Evolutionary conservation across 2,329 filamentous ascomycete species (phyloP).

Genomic region (Pseudofabraea citricarpa): DNA sequence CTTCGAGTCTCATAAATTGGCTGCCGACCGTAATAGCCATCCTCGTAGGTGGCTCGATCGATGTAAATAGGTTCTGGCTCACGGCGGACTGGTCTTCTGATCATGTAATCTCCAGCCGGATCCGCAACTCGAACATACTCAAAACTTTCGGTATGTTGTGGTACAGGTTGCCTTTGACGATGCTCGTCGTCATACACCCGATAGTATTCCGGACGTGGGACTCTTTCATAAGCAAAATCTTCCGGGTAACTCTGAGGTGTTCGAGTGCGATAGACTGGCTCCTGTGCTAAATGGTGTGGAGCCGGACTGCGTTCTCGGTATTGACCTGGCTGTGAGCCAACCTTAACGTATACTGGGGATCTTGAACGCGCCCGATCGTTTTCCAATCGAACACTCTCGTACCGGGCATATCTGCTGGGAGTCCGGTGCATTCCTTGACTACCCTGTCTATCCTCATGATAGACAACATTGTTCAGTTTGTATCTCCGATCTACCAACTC

Average conservation of each 20-base stretch:
- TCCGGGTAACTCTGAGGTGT: slow-evolving; percentile 18
- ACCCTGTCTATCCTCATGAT: slow-evolving; percentile 27
- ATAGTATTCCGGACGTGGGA: slow-evolving; percentile 29
- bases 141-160: slow-evolving; percentile 28
- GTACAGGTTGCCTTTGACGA: slow-evolving; percentile 22
- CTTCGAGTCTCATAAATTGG: slow-evolving; percentile 22
- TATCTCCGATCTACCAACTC: slow-evolving; percentile 28
- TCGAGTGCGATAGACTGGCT: slow-evolving; percentile 26
- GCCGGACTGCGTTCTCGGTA: slow-evolving; percentile 29
- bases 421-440: slow-evolving; percentile 22
- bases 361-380: slow-evolving; percentile 28
- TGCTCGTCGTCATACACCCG: slow-evolving; percentile 28
- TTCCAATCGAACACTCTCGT: slow-evolving; percentile 28
- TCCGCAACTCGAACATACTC: slow-evolving; percentile 43
- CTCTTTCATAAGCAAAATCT: slow-evolving; percentile 25
- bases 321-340: slow-evolving; percentile 19
- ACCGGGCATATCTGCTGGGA: slow-evolving; percentile 27
- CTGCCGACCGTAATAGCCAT: slow-evolving; percentile 19
- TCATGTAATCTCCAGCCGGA: slow-evolving; percentile 40
- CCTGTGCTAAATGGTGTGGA: slow-evolving; percentile 17
- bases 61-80: slow-evolving; percentile 27
- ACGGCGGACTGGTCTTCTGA: slow-evolving; percentile 35
- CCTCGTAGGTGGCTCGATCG: slow-evolving; percentile 17
- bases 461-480: slow-evolving; percentile 26
- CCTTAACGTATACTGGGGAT: slow-evolving; percentile 29